Base-by-base conservation (phyloP, 495 filamentous ascomycete genomes). In the Xylaria intraflava region DNA sequence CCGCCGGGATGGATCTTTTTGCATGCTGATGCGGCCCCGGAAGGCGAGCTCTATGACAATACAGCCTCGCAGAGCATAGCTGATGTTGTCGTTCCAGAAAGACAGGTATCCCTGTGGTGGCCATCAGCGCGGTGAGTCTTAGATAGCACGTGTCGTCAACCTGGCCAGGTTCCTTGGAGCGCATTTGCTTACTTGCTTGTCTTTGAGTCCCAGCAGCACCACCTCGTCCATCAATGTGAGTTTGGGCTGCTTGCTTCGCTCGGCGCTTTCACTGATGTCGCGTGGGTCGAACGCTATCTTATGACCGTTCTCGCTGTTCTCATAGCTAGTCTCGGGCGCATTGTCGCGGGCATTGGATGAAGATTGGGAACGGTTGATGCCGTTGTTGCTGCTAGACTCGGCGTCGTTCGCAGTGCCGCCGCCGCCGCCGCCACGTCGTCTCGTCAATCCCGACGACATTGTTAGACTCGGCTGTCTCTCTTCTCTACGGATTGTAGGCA, bases 1-100 rank as follows among this genome's bases (percentile, higher is more conserved):
- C 71, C 92, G 81, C 65, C 93, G 80, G 52, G 89, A 90, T 12
- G 90, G 86, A 73, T 96, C 94, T 69, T 93, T 96, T 72, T 96
- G 88, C 93, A 98, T 97, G 78, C 87, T 93, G 65, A 98, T 86
- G 51, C 93, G 89, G 60, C 94, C 94, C 51, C 94, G 80, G 72
- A 98, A 93, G 51, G 93, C 93, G 53, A 98, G 76, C 67, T 98
- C 93, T 64, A 96, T 88, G 56, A 98, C 94, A 65, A 98, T 97
- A 70, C 93, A 98, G 60, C 93, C 93, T 65, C 93, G 85, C 55
- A 98, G 76, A 53, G 93, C 93, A 70, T 98, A 98, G 26, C 90
- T 96, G 54, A 98, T 98, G 71, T 98, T 97, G 71, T 98, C 93
- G 68, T 98, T 98, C 93, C 93, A 98, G 73, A 97, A 97, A 7